Evolutionary conservation across 73 alveolate species (phyloP), one percentile per base, ranked within the genome.

Genomic region (Paramecium octaurelia): DNA sequence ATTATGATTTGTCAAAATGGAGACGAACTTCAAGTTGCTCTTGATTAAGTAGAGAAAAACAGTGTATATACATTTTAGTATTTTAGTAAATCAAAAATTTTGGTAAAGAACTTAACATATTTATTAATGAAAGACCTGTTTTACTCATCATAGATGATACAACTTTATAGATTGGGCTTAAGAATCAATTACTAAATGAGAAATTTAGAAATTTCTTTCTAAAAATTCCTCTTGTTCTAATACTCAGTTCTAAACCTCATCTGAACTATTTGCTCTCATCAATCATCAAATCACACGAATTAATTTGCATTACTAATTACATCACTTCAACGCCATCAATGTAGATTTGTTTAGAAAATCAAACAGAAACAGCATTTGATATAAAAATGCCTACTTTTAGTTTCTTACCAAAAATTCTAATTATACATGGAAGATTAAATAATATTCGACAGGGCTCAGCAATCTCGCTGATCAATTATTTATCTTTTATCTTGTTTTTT

Each of bases 201-300:
- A 40, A 73, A 38, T 73, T 73, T 73, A 35, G 60, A 36, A 21
- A 11, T 36, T 31, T 73, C 46, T 21, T 73, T 35, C 24, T 36
- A n/a, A 36, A 73, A 18, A 40, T 73, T 5, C 87, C 87, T 16
- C n/a, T 73, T 73, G 54, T 73, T 14, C 4, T 73, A 11, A 18
- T 73, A 9, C 87, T 73, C 60, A 73, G 35, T 36, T 73, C 59
- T 35, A 73, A 73, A 73, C 60, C 87, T 16, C 87, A 36, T 20
- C 1, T 36, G 3, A 35, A 73, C 18, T 73, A 73, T 16, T 35
- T 73, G 59, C 21, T 73, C 14, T 38, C 21, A 9, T 43, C 59
- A 10, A 35, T 16, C 24, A 34, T 73, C 12, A 31, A 64, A 64
- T 34, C 42, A 23, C 46, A 64, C 12, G 84, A 64, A 64, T 20